A percentile compares a stretch with the other conserved stretches of the same genome.
Conservation (phyloP, 2,329 filamentous ascomycete genomes). For the Diaporthe humulicola region DNA sequence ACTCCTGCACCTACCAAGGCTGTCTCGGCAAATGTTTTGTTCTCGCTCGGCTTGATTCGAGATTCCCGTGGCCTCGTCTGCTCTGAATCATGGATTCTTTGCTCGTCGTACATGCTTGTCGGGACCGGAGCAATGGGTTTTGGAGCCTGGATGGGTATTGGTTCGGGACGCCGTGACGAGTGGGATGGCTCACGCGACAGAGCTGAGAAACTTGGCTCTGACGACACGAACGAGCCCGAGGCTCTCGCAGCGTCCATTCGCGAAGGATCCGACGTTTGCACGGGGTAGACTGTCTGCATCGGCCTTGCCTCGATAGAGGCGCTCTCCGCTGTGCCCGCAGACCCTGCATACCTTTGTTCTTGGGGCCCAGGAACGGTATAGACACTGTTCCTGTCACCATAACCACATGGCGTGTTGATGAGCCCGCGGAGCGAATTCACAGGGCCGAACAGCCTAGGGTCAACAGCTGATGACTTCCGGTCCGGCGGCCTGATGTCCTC, state of each 20-base stretch:
- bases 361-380: constrained; percentile 42
- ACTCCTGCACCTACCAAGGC: constrained; percentile 64
- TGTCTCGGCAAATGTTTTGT: constrained; percentile 55
- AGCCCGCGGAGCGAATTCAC: constrained; percentile 71
- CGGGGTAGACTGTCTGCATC: constrained; percentile 75
- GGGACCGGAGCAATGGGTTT: constrained; percentile 83
- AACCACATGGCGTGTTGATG: constrained; percentile 69
- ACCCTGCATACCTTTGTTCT: constrained; percentile 24
- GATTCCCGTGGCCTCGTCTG: constrained; percentile 49
- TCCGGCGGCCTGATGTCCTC: constrained; percentile 42
- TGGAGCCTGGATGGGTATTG: constrained; percentile 85
- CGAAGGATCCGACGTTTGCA: constrained; percentile 75
- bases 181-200: constrained; percentile 50
- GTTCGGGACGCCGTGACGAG: constrained; percentile 61
- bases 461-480: constrained; percentile 65
- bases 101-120: constrained; percentile 73
- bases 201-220: constrained; percentile 36
- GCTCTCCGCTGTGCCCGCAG: constrained; percentile 51
- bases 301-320: constrained; percentile 53
- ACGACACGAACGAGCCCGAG: constrained; percentile 58
- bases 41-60: constrained; percentile 43
- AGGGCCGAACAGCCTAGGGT: constrained; percentile 71
- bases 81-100: constrained; percentile 55
- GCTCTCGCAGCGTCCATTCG: constrained; percentile 69
- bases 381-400: constrained; percentile 55